Base-by-base conservation (phyloP, 176 grass and related monocot genomes). In the Oryza glaberrima region DNA sequence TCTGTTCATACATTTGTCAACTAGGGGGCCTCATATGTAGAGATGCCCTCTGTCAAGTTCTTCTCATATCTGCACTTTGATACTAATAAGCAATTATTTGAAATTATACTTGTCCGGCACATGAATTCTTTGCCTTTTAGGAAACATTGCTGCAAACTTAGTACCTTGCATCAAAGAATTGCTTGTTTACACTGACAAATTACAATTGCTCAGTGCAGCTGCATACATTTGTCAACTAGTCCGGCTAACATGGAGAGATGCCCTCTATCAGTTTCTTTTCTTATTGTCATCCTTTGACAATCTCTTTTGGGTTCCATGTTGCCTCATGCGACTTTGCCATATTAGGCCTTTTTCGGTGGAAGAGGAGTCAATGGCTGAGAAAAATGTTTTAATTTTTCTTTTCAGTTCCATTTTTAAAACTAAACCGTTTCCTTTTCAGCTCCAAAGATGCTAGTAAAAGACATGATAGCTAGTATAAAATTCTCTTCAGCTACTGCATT, bases 211-310 rank as follows among this genome's bases (percentile, higher is more conserved):
- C 58, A 22, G 58, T 23, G 23, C 58, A 63, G 19, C 20, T 63
- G 58, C 58, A 63, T 63, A 63, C 58, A 63, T 63, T 63, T 63
- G n/a, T 63, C 58, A 63, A 10, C 7, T 63, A 58, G 52, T 17
- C 52, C 58, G n/a, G 7, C 58, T 63, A n/a, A 63, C 73, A 69
- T 84, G 73, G 46, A 8, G 76, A 84, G 82, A 84, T 77, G 64
- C 72, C 72, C 47, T 75, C 20, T 32, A 11, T 48, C 2, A 9
- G 28, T n/a, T 49, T 25, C 15, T 73, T 48, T 48, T 28, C 67
- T 65, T 68, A 25, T 13, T 68, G 67, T 70, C 28, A 19, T 17
- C 65, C 67, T 80, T 68, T 4, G 15, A 67, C 64, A 72, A 25
- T 51, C 22, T 73, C 3, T 71, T 48, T 17, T 82, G 51, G 26